Evolutionary conservation across 768 basidiomycete genomes (phyloP).

Genomic region (Lactarius hatsudake): DNA sequence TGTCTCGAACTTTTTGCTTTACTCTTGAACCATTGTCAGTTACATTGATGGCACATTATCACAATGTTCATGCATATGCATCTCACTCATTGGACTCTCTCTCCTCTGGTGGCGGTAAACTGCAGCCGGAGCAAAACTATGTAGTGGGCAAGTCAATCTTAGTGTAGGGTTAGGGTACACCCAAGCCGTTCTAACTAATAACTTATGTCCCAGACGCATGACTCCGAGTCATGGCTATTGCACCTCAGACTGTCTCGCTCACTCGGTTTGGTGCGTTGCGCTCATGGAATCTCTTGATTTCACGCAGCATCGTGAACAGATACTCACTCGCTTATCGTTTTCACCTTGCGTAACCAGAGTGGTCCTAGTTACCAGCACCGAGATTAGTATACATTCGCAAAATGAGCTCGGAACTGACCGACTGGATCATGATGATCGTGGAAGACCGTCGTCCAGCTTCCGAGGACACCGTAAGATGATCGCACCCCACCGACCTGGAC

Average conservation of each 20-base stretch:
- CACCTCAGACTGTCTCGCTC: too few species aligned
- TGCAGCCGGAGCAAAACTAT: neutral
- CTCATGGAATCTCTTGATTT: too few species aligned
- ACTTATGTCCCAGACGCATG: too few species aligned
- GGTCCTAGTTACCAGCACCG: constrained; percentile 30
- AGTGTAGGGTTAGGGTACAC: too few species aligned
- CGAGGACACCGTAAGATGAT: constrained; percentile 59
- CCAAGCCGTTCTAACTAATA: too few species aligned
- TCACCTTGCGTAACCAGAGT: constrained; percentile 33
- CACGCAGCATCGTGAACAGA: too few species aligned
- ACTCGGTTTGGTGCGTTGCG: too few species aligned
- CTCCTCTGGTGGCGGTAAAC: neutral
- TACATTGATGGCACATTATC: constrained; percentile 4
- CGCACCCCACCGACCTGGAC: constrained; percentile 60
- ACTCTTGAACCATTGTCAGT: constrained; percentile 4
- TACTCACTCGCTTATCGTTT: neutral
- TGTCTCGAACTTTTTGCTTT: neutral
- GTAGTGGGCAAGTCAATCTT: too few species aligned
- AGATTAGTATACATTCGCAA: neutral
- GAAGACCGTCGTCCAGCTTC: constrained; percentile 48
- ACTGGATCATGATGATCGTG: constrained; percentile 48
- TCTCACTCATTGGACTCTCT: constrained; percentile 1
- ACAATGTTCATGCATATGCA: constrained; percentile 5
- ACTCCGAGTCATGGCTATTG: too few species aligned
- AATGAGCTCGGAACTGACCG: constrained; percentile 34